Conservation (phyloP, 2,329 filamentous ascomycete species). For the Fusarium staphyleae region DNA sequence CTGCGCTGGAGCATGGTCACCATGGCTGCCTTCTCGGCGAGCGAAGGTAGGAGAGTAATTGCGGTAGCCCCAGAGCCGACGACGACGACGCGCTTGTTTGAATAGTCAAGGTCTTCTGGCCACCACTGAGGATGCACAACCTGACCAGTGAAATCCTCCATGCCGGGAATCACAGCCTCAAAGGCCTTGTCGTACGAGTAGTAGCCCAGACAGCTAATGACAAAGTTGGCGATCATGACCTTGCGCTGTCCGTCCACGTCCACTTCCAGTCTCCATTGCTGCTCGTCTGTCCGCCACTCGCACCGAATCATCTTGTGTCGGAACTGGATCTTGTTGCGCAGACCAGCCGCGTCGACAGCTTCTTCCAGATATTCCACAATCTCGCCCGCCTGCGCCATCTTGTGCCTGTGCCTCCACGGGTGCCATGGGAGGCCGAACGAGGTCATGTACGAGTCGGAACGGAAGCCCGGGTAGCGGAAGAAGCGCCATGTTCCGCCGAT, state of each 20-base stretch:
- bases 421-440: constrained; percentile 74
- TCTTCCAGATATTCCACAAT: constrained; percentile 63
- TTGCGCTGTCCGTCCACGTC: constrained; percentile 40
- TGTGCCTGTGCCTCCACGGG: constrained; percentile 66
- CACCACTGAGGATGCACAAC: constrained; percentile 78
- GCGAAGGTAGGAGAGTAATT: constrained; percentile 74
- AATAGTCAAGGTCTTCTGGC: constrained; percentile 72
- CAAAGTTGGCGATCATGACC: constrained; percentile 57
- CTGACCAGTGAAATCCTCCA: constrained; percentile 70
- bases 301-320: constrained; percentile 56
- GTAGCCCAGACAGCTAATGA: constrained; percentile 70
- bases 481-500: constrained; percentile 82
- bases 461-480: constrained; percentile 78
- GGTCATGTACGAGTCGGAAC: constrained; percentile 69
- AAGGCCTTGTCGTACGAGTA: constrained; percentile 75
- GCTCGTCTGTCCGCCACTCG: constrained; percentile 62
- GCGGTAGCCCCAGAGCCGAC: constrained; percentile 83
- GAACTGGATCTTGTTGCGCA: constrained; percentile 62
- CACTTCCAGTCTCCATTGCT: constrained; percentile 62
- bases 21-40: constrained; percentile 68
- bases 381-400: constrained; percentile 59
- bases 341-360: constrained; percentile 57
- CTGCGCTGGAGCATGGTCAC: constrained; percentile 85
- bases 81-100: constrained; percentile 72
- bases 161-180: constrained; percentile 67